A percentile compares a stretch with the other conserved stretches of the same genome.
Conservation (phyloP, 805 yeast species). For the Yamadazyma nakazawae region DNA sequence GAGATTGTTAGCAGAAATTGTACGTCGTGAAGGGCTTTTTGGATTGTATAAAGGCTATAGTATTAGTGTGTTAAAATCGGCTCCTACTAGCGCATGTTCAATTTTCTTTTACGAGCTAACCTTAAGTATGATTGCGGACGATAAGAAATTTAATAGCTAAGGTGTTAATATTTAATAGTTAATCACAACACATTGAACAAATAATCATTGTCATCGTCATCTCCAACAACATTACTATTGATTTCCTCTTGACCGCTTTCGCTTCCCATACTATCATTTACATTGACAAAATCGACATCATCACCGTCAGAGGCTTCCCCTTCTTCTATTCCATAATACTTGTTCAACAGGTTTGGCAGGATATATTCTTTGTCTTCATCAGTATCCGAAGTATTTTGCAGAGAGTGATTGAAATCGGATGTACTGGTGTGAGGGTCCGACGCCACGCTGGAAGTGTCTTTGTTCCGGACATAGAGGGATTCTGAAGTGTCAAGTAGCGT, state of each 20-base stretch:
- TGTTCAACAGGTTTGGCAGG: conserved; percentile 39
- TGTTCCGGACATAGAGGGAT: conserved; percentile 29
- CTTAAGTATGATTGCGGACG: conserved; percentile 8
- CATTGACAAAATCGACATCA: conserved; percentile 27
- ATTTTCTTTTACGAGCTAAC: conserved; percentile 60
- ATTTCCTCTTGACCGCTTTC: conserved; percentile 19
- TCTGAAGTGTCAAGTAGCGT: conserved; percentile 36
- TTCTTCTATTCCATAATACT: conserved; percentile 24
- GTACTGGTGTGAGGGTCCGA: conserved; percentile 13
- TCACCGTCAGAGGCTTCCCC: conserved; percentile 18
- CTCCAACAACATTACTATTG: conserved; percentile 11
- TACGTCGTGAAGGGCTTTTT: conserved; percentile 53
- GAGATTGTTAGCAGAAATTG: conserved; percentile 37
- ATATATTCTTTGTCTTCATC: conserved; percentile 36
- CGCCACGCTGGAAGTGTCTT: conserved; percentile 15
- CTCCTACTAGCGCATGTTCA: conserved; percentile 73
- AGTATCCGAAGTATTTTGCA: conserved; percentile 12
- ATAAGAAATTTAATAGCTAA: not conserved
- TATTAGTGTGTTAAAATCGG: conserved; percentile 70
- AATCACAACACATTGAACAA: conserved; percentile 22
- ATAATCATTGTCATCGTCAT: conserved; percentile 28
- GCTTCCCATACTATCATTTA: conserved; percentile 20
- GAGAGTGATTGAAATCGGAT: conserved; percentile 15
- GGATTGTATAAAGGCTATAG: conserved; percentile 76
- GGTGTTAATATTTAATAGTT: not conserved